phyloP scores from a whole-genome alignment of 805 yeast genomes.

The Pichia heedii region DNA sequence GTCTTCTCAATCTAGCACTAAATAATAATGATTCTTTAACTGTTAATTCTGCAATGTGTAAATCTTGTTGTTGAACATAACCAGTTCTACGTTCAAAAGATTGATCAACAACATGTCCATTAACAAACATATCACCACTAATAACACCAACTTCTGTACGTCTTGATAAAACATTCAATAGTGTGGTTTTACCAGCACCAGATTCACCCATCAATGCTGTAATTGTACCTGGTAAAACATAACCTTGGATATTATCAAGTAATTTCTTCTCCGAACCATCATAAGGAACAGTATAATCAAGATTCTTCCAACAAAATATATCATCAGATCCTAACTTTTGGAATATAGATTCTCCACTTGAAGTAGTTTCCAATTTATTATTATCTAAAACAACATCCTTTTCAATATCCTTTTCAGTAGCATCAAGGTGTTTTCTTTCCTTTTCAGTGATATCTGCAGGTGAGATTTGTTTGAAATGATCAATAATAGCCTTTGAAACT shows the following conservation, averaged over 20 bases:
- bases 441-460: constrained; percentile 4
- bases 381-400: constrained; percentile 6
- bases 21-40: constrained; percentile 43
- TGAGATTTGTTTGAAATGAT: constrained; percentile 8
- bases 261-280: constrained; percentile 32
- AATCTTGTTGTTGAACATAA: constrained; percentile 49
- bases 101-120: constrained; percentile 38
- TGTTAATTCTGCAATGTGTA: constrained; percentile 41
- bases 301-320: constrained; percentile 54
- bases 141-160: constrained; percentile 44
- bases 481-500: constrained; percentile 20
- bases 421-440: not conserved
- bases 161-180: constrained; percentile 44
- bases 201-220: constrained; percentile 60
- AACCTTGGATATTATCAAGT: constrained; percentile 37
- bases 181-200: constrained; percentile 57
- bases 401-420: not conserved
- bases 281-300: constrained; percentile 47
- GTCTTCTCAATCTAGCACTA: constrained; percentile 42
- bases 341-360: constrained; percentile 6
- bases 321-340: constrained; percentile 33
- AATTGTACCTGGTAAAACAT: constrained; percentile 43
- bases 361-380: constrained; percentile 26
- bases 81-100: constrained; percentile 48
- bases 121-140: constrained; percentile 48